Base-by-base conservation (phyloP, 768 basidiomycete genomes). In the Termitomyces sp. region DNA sequence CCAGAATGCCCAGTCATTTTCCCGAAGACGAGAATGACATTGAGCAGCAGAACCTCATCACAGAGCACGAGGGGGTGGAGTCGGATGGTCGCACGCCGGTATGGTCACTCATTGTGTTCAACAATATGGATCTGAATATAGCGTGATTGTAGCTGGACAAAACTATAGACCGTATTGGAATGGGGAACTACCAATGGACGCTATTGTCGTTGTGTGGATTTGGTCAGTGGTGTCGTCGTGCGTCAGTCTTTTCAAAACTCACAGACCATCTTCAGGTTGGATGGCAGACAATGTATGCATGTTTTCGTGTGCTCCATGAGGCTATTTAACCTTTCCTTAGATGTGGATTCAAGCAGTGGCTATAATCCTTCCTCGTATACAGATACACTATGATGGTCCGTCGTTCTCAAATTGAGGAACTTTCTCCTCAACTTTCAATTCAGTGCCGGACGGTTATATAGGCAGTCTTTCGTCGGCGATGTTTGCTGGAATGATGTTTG, bases 401-500 rank as follows among this genome's bases (percentile, higher is more conserved):
- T 71, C 17, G 19, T 37, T 25, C 16, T 30, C 19, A 35, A 14
- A 28, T 14, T 51, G 35, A 46, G 53, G 42, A n/a, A 47, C 34
- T 11, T 46, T 41, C 14, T 41, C 8, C 41, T 52, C 37, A 53
- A 54, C 39, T 54, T 44, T 47, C 35, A 32, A 41, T 40, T 44
- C 66, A 87, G 89, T 91, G 7, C 81, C 84, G 30, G 88, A 94
- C 67, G 78, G 76, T 46, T 83, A 83, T 61, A 90, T 95, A 48
- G 96, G 94, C 23, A 68, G 79, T 1, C 72, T 98, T 14, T 95
- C 94, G 0, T 91, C 93, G 3, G 85, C 89, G 3, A 94, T 92
- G 82, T 94, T 94, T 66, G 85, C 81, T 11, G 92, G 96, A n/a
- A 98, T 98, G 96, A 97, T 98, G 94, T 67, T 97, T 50, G 92